Evolutionary conservation across 1,139 yeast species (phyloP).

Genomic region (Debaryomyces sp.): DNA sequence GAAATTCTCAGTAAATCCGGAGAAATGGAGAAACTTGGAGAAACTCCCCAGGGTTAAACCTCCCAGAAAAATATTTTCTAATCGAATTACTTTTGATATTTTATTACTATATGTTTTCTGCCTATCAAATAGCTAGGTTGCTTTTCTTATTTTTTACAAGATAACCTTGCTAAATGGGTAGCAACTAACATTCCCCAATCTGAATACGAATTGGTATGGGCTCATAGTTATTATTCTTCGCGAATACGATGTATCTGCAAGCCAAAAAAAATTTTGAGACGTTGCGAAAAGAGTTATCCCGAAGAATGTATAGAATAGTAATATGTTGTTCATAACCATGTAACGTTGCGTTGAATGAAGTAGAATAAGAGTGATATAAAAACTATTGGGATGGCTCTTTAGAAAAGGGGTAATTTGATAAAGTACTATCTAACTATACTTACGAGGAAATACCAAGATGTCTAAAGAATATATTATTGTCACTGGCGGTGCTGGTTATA

Average conservation of each 20-base stretch:
- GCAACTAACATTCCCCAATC: not conserved
- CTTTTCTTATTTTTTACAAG: not conserved
- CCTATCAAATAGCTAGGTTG: not conserved
- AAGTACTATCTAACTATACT: not conserved
- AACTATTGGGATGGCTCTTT: not conserved
- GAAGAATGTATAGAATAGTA: not conserved
- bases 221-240: not conserved
- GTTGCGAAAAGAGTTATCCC: not conserved
- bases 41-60: not conserved
- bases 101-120: not conserved
- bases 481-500: constrained; percentile 89
- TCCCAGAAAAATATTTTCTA: not conserved
- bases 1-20: not conserved
- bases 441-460: constrained; percentile 11
- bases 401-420: not conserved
- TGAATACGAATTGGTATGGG: not conserved
- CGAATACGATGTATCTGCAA: not conserved
- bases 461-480: constrained; percentile 54
- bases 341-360: constrained; percentile 10
- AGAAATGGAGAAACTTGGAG: constrained; percentile 1
- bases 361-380: not conserved
- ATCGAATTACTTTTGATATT: not conserved
- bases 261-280: not conserved
- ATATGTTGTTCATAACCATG: constrained; percentile 5
- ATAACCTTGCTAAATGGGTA: not conserved